Evolutionary conservation across 257 asterid genomes (phyloP).

Genomic region (Solanum piurae): DNA sequence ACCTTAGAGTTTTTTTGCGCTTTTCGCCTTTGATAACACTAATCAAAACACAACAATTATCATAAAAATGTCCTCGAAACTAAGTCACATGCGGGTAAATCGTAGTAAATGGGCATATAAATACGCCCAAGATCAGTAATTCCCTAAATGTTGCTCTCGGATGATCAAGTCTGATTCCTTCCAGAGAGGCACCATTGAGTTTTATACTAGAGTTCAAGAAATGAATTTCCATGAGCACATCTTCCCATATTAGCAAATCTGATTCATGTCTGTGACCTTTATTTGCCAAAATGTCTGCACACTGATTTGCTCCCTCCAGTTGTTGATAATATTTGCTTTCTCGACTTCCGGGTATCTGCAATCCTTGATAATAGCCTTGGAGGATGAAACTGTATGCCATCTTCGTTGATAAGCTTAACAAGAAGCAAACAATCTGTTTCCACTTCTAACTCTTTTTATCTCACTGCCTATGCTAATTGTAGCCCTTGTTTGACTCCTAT

Average conservation of each 20-base stretch:
- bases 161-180: neutral
- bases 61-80: neutral
- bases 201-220: neutral
- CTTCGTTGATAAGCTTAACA: neutral
- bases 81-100: neutral
- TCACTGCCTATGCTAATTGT: neutral
- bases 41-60: neutral
- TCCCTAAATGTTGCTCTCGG: neutral
- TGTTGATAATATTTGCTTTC: neutral
- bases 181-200: neutral
- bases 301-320: neutral
- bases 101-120: neutral
- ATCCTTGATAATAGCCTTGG: neutral
- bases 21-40: no score
- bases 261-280: neutral
- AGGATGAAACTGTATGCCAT: neutral
- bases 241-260: neutral
- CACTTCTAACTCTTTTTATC: neutral
- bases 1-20: no score
- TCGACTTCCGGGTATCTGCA: neutral
- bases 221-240: neutral
- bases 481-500: neutral
- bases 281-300: neutral
- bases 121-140: neutral
- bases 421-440: neutral